A percentile compares a stretch with the other conserved stretches of the same genome.
Evolutionary conservation across 2,329 filamentous ascomycete genomes (phyloP).

Genomic region (Xylaria sp.): DNA sequence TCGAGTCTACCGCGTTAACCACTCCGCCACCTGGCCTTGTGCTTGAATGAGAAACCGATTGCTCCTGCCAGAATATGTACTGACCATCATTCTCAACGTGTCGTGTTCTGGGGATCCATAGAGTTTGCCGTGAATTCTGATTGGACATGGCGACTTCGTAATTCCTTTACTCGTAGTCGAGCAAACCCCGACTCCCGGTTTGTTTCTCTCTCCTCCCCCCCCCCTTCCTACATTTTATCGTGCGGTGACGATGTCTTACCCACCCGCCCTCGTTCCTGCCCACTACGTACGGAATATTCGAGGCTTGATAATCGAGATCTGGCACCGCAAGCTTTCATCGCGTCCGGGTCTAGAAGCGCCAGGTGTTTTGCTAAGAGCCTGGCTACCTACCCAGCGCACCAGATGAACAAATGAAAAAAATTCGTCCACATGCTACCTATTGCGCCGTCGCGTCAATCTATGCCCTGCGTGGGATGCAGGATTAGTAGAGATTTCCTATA

Average conservation of each 20-base stretch:
- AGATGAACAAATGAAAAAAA: neutral
- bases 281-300: neutral
- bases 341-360: neutral
- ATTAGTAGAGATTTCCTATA: neutral
- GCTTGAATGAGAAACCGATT: neutral
- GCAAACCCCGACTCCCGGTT: neutral
- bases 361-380: neutral
- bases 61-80: neutral
- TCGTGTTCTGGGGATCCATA: no score
- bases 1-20: constrained; percentile 20
- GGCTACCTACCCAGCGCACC: neutral
- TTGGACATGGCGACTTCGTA: neutral
- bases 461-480: neutral
- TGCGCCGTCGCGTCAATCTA: neutral
- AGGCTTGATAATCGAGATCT: neutral
- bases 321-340: neutral
- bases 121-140: neutral
- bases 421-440: neutral
- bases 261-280: neutral
- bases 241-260: neutral
- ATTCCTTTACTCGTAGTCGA: neutral
- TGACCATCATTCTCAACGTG: no score
- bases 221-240: neutral
- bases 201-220: neutral
- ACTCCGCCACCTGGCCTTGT: constrained; percentile 16